A percentile compares a stretch with the other conserved stretches of the same genome.
Evolutionary conservation across 1,284 basidiomycete genomes (phyloP).

Genomic region (Papiliotrema fonsecae): DNA sequence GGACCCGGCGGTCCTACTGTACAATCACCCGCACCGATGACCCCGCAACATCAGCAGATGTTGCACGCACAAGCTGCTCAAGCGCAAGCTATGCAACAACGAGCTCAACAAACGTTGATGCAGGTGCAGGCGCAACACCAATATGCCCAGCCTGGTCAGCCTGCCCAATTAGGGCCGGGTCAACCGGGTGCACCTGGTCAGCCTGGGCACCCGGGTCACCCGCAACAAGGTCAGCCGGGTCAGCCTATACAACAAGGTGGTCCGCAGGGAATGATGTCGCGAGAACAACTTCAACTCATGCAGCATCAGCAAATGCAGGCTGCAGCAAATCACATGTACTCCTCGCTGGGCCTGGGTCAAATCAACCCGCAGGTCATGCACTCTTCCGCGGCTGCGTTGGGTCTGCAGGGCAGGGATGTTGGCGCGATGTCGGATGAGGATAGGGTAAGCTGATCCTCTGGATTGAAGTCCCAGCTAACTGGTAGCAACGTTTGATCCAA

Average conservation of each 20-base stretch:
- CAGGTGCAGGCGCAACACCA: conserved; percentile 11
- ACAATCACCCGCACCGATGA: not conserved
- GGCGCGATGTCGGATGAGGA: conserved; percentile 31
- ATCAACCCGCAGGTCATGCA: conserved; percentile 35
- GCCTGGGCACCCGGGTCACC: too few relatives aligned
- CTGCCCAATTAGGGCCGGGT: not conserved
- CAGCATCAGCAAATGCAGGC: conserved; percentile 25
- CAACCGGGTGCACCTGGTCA: not conserved
- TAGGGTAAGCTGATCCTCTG: conserved; percentile 20
- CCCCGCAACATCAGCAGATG: conserved; percentile 10
- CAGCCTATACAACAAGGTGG: too few relatives aligned
- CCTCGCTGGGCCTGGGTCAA: conserved; percentile 24
- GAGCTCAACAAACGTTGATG: conserved; percentile 15
- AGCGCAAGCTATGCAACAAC: conserved; percentile 17
- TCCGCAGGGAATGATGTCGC: conserved; percentile 2
- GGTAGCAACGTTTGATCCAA: conserved; percentile 23
- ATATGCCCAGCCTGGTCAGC: conserved; percentile 21
- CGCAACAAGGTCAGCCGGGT: too few relatives aligned
- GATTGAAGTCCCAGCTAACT: not conserved
- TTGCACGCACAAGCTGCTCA: conserved; percentile 14
- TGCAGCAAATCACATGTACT: conserved; percentile 26
- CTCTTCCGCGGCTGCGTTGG: conserved; percentile 22
- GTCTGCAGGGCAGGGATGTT: conserved; percentile 30
- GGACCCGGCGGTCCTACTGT: not conserved
- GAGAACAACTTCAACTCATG: conserved; percentile 6